A percentile compares a stretch with the other conserved stretches of the same genome.
These are phyloP conservation scores for Houttuynia cordata DNA, from an alignment of 164 flowering plant genomes.

Conservation along the genomic window DNA sequence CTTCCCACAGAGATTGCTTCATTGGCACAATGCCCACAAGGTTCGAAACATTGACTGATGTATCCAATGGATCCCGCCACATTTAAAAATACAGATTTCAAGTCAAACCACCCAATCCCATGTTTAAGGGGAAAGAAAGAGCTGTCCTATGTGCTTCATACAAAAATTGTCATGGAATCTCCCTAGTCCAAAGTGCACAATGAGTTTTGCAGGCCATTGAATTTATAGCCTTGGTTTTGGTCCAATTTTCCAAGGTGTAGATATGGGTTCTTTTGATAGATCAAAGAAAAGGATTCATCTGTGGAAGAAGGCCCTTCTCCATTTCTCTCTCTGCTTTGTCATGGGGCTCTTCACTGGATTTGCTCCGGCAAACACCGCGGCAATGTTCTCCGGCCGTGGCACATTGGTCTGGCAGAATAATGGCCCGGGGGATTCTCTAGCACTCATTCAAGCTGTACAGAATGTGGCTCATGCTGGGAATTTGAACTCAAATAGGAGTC, in stretches of 20 bases:
- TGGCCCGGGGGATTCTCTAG: constrained; percentile 16
- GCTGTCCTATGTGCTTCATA: background rate
- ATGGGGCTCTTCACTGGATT: constrained; percentile 94
- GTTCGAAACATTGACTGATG: background rate
- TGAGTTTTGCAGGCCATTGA: background rate
- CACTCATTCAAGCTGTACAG: constrained; percentile 13
- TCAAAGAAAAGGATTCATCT: constrained; percentile 65
- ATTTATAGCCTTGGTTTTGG: background rate
- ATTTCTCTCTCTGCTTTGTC: constrained; percentile 69
- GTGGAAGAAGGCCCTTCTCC: constrained; percentile 76
- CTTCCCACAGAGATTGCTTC: constrained; percentile 12
- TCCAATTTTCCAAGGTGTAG: background rate
- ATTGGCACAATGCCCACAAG: constrained; percentile 8
- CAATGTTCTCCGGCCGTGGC: constrained; percentile 9
- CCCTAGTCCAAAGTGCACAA: background rate
- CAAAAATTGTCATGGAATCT: background rate
- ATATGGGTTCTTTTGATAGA: constrained; percentile 50
- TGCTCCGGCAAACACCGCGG: constrained; percentile 43
- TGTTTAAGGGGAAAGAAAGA: background rate
- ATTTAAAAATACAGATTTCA: background rate
- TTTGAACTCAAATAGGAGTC: constrained; percentile 15
- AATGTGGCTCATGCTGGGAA: constrained; percentile 4
- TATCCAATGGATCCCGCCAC: background rate
- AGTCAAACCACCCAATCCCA: background rate
- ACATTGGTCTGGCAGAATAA: constrained; percentile 7